Conservation (phyloP, 75 land plant species). For the Pseudotsuga menziesii region DNA sequence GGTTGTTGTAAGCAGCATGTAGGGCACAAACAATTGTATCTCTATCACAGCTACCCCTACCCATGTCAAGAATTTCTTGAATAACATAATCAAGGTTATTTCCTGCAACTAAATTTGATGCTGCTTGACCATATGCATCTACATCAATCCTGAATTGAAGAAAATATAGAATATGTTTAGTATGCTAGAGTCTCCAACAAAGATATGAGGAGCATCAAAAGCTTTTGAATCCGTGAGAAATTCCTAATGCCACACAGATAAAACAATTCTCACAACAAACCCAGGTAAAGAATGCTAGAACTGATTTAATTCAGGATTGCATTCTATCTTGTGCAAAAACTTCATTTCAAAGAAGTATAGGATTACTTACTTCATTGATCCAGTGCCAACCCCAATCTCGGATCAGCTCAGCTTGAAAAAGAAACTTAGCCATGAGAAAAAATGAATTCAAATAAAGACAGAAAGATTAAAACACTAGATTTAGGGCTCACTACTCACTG, state of each 20-base stretch:
- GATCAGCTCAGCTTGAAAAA: no score
- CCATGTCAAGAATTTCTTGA: conserved; percentile 90
- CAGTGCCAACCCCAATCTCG: no score
- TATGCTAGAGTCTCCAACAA: not conserved
- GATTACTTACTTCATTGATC: no score
- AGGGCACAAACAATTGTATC: conserved; percentile 84
- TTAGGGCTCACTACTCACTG: no score
- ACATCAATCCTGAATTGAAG: conserved; percentile 30
- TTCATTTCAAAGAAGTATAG: not conserved
- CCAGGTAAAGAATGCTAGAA: no score
- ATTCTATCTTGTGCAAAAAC: no score
- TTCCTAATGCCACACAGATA: no score
- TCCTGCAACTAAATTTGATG: conserved; percentile 83
- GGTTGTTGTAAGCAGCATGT: conserved; percentile 94
- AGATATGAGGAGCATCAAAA: not conserved
- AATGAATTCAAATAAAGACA: no score
- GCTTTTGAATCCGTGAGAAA: no score
- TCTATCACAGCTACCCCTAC: conserved; percentile 94
- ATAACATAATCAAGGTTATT: conserved; percentile 67
- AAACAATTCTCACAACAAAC: no score
- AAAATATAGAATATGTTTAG: not conserved
- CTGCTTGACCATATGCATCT: conserved; percentile 82
- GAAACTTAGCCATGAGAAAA: no score
- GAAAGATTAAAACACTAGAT: no score
- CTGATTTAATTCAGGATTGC: not conserved